A percentile compares a stretch with the other conserved stretches of the same genome.
Conservation (phyloP, 169 alveolate genomes). For the Plasmodium knowlesi region DNA sequence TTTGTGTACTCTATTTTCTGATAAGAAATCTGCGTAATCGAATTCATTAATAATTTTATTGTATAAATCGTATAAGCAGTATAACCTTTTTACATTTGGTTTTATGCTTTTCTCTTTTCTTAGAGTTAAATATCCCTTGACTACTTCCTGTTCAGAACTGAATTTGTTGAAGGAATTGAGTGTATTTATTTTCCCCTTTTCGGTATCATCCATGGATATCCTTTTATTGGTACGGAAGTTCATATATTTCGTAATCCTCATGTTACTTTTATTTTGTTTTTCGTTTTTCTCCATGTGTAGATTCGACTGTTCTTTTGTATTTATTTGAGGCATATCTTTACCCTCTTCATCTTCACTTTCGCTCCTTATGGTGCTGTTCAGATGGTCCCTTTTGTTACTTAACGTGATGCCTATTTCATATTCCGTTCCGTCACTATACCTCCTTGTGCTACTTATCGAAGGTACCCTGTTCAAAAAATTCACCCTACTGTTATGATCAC, state of each 20-base stretch:
- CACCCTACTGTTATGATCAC: background rate
- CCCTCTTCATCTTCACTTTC: constrained; percentile 9
- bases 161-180: background rate
- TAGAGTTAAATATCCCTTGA: constrained; percentile 44
- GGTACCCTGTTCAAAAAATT: background rate
- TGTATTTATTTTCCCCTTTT: constrained; percentile 6
- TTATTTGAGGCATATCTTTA: background rate
- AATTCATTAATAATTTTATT: constrained; percentile 47
- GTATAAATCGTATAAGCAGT: constrained; percentile 30
- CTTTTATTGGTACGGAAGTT: background rate
- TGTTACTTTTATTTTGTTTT: background rate
- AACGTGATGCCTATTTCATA: background rate
- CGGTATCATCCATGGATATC: background rate
- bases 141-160: constrained; percentile 1
- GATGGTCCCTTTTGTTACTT: background rate
- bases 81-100: constrained; percentile 69
- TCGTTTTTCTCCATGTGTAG: background rate
- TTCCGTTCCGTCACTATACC: background rate
- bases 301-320: background rate
- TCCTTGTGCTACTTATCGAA: background rate
- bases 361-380: background rate
- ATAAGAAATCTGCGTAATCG: constrained; percentile 39
- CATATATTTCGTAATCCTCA: background rate
- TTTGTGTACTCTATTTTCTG: background rate
- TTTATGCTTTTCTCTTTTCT: constrained; percentile 38